Conservation (phyloP, 2,329 filamentous ascomycete genomes). For the Fusarium pseudonygamai region DNA sequence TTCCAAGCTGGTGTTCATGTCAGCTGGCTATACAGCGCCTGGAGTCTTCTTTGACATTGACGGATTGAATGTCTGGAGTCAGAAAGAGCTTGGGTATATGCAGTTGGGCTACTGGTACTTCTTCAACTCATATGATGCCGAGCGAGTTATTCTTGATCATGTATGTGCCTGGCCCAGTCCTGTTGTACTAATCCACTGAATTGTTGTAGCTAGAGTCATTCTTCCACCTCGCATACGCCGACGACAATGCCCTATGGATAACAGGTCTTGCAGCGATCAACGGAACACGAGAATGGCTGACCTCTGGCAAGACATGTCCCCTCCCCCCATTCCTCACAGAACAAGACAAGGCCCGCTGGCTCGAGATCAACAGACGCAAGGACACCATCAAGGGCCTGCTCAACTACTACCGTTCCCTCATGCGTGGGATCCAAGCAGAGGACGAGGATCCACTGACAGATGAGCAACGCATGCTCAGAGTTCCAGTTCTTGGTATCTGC, state of each 20-base stretch:
- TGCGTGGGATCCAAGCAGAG: constrained; percentile 22
- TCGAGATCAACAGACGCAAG: constrained; percentile 5
- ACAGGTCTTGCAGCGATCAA: constrained; percentile 15
- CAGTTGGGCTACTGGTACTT: constrained; percentile 36
- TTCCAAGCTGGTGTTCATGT: constrained; percentile 15
- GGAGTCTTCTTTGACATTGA: constrained; percentile 25
- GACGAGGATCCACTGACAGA: constrained; percentile 30
- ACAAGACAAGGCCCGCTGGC: constrained; percentile 17
- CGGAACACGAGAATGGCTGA: constrained; percentile 24
- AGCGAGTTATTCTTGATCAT: neutral
- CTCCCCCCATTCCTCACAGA: constrained; percentile 15
- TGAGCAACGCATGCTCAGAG: constrained; percentile 17
- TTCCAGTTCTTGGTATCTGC: constrained; percentile 31
- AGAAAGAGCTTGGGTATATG: constrained; percentile 20
- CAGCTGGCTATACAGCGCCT: constrained; percentile 8
- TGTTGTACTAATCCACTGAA: neutral
- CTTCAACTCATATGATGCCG: constrained; percentile 30
- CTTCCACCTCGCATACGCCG: constrained; percentile 25
- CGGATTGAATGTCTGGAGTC: constrained; percentile 9
- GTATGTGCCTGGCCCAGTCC: neutral
- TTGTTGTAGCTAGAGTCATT: constrained; percentile 27
- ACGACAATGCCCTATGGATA: constrained; percentile 6
- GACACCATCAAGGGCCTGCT: constrained; percentile 14
- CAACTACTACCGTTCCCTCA: constrained; percentile 33
- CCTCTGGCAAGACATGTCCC: neutral